Base-by-base conservation (phyloP, 805 yeast genomes). In the Myxozyma neotropica region DNA sequence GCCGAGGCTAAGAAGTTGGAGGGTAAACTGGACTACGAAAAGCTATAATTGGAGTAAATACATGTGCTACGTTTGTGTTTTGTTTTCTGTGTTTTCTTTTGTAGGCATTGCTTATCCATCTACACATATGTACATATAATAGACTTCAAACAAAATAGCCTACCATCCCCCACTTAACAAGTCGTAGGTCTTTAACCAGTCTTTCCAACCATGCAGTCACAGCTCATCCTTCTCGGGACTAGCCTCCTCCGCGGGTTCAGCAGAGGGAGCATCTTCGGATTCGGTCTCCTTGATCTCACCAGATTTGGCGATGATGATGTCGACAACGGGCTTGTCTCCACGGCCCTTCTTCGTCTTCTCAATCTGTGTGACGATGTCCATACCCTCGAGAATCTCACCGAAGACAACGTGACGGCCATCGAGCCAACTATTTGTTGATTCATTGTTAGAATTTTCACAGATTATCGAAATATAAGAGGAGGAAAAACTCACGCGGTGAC, bases 1-100 rank as follows among this genome's bases (percentile, higher is more conserved):
- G 92, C 93, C 23, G 99, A 94, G 74, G 87, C 90, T 55, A 94
- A 94, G 87, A 94, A 94, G 77, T 82, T 94, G 74, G 99, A 94
- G 78, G 98, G 98, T 65, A 88, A 89, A 74, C 58, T 62, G 17
- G 66, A 62, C 17, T 94, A 94, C 74, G 96, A 94, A 78, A 94
- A 94, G 80, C 78, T 94, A 73, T 94, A 78, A 68, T 13, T 17
- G 24, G 15, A 24, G 17, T 1, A 7, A n/a, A 33, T 29, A 31
- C 21, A 12, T 24, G 33, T 13, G 17, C 6, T 19, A 21, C 48
- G 17, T 40, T 17, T 38, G 38, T 35, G n/a, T n/a, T n/a, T n/a
- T n/a, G n/a, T n/a, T n/a, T n/a, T 29, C 33, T 29, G 33, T 29
- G 33, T 29, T 29, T 29, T 6, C 10, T 29, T 29, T 7, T 29